These are phyloP conservation scores for Adansonia rubrostipa DNA, from an alignment of 441 rosid genomes.

Conservation along the genomic window DNA sequence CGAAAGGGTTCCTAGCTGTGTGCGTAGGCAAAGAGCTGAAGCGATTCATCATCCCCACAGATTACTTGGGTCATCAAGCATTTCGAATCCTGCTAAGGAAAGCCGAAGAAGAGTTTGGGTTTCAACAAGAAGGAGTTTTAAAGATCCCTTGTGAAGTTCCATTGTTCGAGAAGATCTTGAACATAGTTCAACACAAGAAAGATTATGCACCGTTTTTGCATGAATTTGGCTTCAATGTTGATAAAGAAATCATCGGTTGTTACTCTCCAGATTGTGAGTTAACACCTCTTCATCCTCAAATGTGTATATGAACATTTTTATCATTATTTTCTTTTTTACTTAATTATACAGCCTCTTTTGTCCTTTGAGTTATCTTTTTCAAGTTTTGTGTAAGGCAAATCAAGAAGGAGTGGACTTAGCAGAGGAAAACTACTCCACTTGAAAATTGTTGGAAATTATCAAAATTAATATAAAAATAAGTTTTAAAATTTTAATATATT, in stretches of 20 bases:
- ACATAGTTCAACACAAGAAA: conserved; percentile 33
- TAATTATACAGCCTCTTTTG: no score
- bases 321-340: no score
- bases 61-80: background rate
- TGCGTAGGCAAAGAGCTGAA: background rate
- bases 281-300: conserved; percentile 43
- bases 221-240: conserved; percentile 24
- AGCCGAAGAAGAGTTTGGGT: background rate
- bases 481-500: no score
- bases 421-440: no score
- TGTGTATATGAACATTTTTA: conserved; percentile 43
- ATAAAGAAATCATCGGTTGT: conserved; percentile 31
- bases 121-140: background rate
- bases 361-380: no score
- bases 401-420: no score
- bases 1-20: background rate
- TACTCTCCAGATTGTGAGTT: conserved; percentile 46
- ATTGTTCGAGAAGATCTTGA: background rate
- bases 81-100: background rate
- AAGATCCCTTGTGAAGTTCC: background rate
- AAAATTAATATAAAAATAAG: no score
- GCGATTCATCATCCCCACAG: background rate
- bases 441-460: no score
- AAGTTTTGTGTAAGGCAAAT: no score
- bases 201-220: conserved; percentile 18